Evolutionary conservation across 352 stramenopile species (phyloP), one percentile per base, ranked within the genome.

Genomic region (Paralagenidium karlingii): DNA sequence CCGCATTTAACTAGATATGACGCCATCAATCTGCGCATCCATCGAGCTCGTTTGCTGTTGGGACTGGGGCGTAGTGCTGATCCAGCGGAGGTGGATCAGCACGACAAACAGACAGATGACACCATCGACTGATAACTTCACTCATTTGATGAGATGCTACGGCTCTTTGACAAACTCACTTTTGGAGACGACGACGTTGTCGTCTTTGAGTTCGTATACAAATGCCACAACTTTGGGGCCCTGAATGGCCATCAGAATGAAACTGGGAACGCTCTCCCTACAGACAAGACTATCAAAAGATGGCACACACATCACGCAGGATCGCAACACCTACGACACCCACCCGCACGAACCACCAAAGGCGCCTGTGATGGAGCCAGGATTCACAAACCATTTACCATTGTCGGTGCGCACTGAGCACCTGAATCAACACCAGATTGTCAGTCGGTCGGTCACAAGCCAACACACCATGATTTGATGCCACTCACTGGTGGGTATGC

Each of bases 221-320:
- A 98, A 99, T 29, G 86, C 94, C 3, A 98, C 92, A 26, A 98
- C 81, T 55, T 98, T 98, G 27, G 47, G 50, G 1, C 88, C 94
- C 53, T 99, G 94, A 36, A 99, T 77, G n/a, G 94, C 95, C 58
- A 99, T 85, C 41, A 99, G 77, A 55, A 99, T 95, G 49, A 99
- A 99, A 32, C 91, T 98, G 16, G 96, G 94, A 24, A 73, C 76
- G 9, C 94, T 67, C 26, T 90, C 63, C 45, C 57, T 75, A 44
- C 2, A 9, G 3, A 6, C 3, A 7, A 15, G n/a, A 15, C 18
- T 8, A 42, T 27, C 12, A 44, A 19, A 42, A 22, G 24, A 18
- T 28, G 20, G 19, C n/a, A 32, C 22, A 16, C 12, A 24, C 19
- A 7, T 36, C 16, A 20, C 19, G 13, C 16, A 36, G 10, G 4